Conservation (phyloP, 805 yeast species). For the Brettanomyces naardenensis region DNA sequence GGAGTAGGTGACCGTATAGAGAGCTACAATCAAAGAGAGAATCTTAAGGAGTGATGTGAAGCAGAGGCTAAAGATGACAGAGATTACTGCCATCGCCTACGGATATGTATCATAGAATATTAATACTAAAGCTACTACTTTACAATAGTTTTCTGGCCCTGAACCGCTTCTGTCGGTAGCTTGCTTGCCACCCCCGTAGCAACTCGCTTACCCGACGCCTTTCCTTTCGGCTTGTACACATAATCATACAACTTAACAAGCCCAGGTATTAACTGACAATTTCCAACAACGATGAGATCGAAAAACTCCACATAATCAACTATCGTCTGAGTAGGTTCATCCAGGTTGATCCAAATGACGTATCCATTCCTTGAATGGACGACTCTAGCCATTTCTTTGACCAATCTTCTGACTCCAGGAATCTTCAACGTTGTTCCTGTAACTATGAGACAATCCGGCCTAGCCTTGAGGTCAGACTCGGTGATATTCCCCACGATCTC, state of each 20-base stretch:
- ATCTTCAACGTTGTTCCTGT: conserved; percentile 84
- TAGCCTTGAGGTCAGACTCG: conserved; percentile 51
- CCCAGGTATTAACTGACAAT: conserved; percentile 50
- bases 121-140: no score
- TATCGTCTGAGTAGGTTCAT: conserved; percentile 42
- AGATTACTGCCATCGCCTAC: no score
- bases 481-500: conserved; percentile 76
- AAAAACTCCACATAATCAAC: conserved; percentile 42
- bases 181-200: neutral
- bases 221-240: conserved; percentile 14
- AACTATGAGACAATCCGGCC: conserved; percentile 72
- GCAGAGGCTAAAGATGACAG: neutral
- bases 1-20: neutral
- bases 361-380: conserved; percentile 51
- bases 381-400: conserved; percentile 49
- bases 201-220: conserved; percentile 4
- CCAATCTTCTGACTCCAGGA: conserved; percentile 60
- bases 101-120: no score
- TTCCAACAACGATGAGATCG: conserved; percentile 56
- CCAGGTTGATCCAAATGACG: conserved; percentile 55
- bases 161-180: no score
- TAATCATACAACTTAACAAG: conserved; percentile 18
- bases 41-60: no score
- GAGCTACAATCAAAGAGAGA: no score
- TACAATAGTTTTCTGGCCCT: no score